Conservation (phyloP, 2,329 filamentous ascomycete species). For the Thelonectria olida region DNA sequence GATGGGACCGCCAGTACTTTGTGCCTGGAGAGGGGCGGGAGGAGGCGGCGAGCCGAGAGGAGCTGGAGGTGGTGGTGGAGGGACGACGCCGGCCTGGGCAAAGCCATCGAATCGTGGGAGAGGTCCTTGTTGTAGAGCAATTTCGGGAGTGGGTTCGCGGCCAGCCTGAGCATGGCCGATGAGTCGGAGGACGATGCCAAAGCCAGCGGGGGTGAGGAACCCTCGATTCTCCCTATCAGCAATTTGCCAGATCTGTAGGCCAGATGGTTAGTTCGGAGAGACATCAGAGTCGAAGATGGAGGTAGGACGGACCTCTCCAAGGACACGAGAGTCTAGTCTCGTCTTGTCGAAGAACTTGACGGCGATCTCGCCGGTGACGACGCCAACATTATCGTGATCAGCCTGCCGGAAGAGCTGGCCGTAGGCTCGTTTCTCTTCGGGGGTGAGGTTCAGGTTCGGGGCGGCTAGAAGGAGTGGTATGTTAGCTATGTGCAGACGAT, state of each 20-base stretch:
- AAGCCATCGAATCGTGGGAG: conserved; percentile 91
- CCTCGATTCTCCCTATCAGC: conserved; percentile 97
- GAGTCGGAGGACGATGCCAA: conserved; percentile 90
- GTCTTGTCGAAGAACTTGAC: conserved; percentile 99
- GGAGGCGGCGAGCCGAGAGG: conserved; percentile 53
- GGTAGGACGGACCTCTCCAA: conserved; percentile 78
- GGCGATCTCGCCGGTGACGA: conserved; percentile 94
- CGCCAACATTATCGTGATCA: conserved; percentile 89
- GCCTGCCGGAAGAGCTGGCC: conserved; percentile 93
- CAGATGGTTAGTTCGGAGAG: conserved; percentile 11
- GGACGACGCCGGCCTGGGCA: conserved; percentile 45
- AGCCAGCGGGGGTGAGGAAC: conserved; percentile 90
- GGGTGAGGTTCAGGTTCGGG: conserved; percentile 82
- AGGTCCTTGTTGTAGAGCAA: conserved; percentile 88
- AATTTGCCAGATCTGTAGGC: conserved; percentile 92
- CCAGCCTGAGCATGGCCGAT: conserved; percentile 96
- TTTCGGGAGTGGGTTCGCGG: conserved; percentile 79
- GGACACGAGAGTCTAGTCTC: conserved; percentile 81
- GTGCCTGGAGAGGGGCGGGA: conserved; percentile 62
- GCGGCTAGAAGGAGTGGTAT: conserved; percentile 51
- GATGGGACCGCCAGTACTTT: conserved; percentile 74
- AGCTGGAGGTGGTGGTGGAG: conserved; percentile 53
- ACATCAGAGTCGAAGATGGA: background rate
- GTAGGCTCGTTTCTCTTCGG: conserved; percentile 94
- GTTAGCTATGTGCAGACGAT: conserved; percentile 25